These are phyloP conservation scores for Phyllosticta ampelicida DNA, from an alignment of 2,329 filamentous ascomycete genomes.

Conservation along the genomic window DNA sequence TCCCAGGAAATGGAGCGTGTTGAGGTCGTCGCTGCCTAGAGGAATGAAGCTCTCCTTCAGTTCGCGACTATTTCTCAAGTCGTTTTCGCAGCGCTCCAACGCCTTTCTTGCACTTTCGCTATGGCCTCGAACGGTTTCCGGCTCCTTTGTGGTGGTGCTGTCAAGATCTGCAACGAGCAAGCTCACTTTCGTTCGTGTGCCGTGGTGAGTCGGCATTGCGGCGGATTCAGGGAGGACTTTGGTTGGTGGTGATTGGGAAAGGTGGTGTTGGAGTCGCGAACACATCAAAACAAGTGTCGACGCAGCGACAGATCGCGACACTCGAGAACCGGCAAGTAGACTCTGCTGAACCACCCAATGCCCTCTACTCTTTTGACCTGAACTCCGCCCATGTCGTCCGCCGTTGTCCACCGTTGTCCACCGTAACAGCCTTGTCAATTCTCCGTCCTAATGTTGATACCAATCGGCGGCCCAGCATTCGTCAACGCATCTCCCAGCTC, in stretches of 20 bases:
- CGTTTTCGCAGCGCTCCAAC: conserved; percentile 8
- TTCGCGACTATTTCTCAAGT: conserved; percentile 12
- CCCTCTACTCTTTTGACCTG: neutral
- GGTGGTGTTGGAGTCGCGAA: neutral
- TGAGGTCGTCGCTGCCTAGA: conserved; percentile 18
- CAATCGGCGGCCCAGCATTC: conserved; percentile 7
- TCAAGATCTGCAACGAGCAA: conserved; percentile 19
- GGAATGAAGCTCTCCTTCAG: conserved; percentile 19
- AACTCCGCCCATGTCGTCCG: too few species aligned
- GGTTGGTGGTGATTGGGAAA: neutral
- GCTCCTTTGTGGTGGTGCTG: conserved; percentile 18
- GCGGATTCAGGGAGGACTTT: too few species aligned
- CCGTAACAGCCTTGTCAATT: too few species aligned
- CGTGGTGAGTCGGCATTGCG: conserved; percentile 24
- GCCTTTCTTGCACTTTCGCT: neutral
- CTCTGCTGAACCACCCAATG: neutral
- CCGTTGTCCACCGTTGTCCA: too few species aligned
- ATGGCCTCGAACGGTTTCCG: conserved; percentile 18
- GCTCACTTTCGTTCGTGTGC: conserved; percentile 18
- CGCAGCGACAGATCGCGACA: neutral
- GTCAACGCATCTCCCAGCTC: conserved; percentile 50
- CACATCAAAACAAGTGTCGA: too few species aligned
- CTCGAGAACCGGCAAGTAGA: too few species aligned
- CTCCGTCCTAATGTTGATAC: conserved; percentile 39
- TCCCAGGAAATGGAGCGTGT: conserved; percentile 18